A percentile compares a stretch with the other conserved stretches of the same genome.
These are phyloP conservation scores for Osmanthus fragrans DNA, from an alignment of 257 asterid species.

Conservation along the genomic window DNA sequence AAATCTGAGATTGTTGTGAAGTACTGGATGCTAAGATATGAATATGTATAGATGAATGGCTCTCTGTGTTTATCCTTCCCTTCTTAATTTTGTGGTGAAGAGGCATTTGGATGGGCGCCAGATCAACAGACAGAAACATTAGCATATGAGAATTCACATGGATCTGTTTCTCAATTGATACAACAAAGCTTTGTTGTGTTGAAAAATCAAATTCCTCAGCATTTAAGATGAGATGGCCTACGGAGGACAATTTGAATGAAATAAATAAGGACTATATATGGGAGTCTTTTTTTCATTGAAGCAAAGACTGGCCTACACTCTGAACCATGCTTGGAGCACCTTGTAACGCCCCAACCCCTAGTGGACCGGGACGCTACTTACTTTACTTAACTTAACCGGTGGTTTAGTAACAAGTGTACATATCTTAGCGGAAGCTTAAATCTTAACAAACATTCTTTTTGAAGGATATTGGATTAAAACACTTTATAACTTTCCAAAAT, in stretches of 20 bases:
- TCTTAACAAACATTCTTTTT: too few relatives aligned
- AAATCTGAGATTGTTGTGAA: background rate
- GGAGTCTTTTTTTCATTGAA: background rate
- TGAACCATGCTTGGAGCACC: background rate
- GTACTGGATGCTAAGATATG: background rate
- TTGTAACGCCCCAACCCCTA: too few relatives aligned
- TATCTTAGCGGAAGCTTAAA: too few relatives aligned
- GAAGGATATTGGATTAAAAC: too few relatives aligned
- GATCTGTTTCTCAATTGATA: background rate
- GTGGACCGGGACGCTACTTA: too few relatives aligned
- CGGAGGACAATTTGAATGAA: background rate
- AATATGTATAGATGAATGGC: background rate
- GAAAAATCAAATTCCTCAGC: background rate
- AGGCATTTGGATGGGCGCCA: background rate
- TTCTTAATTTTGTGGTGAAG: background rate
- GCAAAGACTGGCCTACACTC: background rate
- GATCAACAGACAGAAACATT: background rate
- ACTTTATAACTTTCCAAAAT: too few relatives aligned
- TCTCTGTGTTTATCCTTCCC: background rate
- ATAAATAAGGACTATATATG: background rate
- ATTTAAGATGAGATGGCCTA: background rate
- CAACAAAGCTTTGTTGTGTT: background rate
- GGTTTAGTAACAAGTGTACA: too few relatives aligned
- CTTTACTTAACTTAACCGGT: too few relatives aligned
- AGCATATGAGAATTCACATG: background rate